phyloP scores from a whole-genome alignment of 2,329 filamentous ascomycete species.

The Alternaria tenuissima region DNA sequence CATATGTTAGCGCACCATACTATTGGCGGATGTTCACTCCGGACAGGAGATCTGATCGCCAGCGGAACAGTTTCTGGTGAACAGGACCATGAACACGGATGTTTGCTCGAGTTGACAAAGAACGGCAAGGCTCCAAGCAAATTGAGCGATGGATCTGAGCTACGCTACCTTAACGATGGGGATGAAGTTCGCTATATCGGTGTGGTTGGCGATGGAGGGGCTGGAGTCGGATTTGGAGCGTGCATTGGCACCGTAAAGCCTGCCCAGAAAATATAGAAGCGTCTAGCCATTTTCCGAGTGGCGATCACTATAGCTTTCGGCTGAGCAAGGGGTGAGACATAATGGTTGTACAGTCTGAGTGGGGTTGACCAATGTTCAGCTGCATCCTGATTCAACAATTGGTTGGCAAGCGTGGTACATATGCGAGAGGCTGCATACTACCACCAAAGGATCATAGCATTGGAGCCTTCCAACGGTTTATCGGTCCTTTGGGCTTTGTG shows the following conservation, averaged over 20 bases:
- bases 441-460: not conserved
- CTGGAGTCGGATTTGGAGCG: constrained; percentile 53
- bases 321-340: not conserved
- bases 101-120: constrained; percentile 53
- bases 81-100: constrained; percentile 51
- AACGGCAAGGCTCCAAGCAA: constrained; percentile 44
- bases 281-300: not conserved
- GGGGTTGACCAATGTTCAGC: not conserved
- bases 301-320: not conserved
- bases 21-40: constrained; percentile 53
- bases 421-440: constrained; percentile 4
- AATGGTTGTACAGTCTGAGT: not conserved
- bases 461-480: not conserved
- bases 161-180: constrained; percentile 54
- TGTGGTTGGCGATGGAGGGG: constrained; percentile 42
- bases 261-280: constrained; percentile 21
- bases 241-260: constrained; percentile 49
- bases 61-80: constrained; percentile 56
- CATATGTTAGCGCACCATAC: constrained; percentile 57
- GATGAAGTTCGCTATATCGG: constrained; percentile 52
- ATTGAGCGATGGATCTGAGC: constrained; percentile 39
- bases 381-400: constrained; percentile 3
- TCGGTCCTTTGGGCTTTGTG: not conserved
- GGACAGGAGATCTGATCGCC: constrained; percentile 55
- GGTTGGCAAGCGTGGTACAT: constrained; percentile 3